Base-by-base conservation (phyloP, 2,329 filamentous ascomycete species). In the Lachnellula subtilissima region DNA sequence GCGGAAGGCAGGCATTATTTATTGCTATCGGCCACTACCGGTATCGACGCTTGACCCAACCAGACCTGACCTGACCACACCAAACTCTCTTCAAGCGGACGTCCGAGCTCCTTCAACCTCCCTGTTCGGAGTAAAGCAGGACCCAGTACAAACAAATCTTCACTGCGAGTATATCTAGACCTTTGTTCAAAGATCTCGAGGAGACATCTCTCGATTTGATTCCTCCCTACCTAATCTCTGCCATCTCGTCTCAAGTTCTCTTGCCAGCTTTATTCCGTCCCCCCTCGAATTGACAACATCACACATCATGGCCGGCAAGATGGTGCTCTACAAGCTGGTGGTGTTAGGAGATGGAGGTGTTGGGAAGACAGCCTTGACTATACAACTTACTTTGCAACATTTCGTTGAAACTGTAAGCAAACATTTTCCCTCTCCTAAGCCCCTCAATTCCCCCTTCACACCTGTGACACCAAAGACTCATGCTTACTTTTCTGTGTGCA, bases 381-480 rank as follows among this genome's bases (percentile, higher is more conserved):
- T 96, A 71, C 91, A 99, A 85, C 81, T 99, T 68, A 97, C 94
- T 74, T 78, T 97, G 70, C 95, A 97, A 75, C 94, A 99, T 75
- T 99, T 99, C 73, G 92, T 97, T 69, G 93, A 97, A 78, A 97
- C 91, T 60, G 83, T 86, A 76, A 75, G 83, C 54, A 49, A 23
- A 47, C 25, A 37, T 35, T 25, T 46, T 49, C 45, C 39, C 22
- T 25, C 32, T 47, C 36, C 43, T 37, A 47, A n/a, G n/a, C 47
- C 19, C 22, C 25, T 23, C 37, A 22, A 47, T 47, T 11, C 5
- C 6, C 45, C 23, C 15, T 22, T 28, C 45, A 17, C 19, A 47
- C 9, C 19, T 47, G 11, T 2, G 6, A 15, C 25, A 5, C 14
- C 19, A 2, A 28, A 47, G 23, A 15, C n/a, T 28, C 43, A 53